These are phyloP conservation scores for Hypoxylon sp. DNA, from an alignment of 2,329 filamentous ascomycete species.

Conservation along the genomic window DNA sequence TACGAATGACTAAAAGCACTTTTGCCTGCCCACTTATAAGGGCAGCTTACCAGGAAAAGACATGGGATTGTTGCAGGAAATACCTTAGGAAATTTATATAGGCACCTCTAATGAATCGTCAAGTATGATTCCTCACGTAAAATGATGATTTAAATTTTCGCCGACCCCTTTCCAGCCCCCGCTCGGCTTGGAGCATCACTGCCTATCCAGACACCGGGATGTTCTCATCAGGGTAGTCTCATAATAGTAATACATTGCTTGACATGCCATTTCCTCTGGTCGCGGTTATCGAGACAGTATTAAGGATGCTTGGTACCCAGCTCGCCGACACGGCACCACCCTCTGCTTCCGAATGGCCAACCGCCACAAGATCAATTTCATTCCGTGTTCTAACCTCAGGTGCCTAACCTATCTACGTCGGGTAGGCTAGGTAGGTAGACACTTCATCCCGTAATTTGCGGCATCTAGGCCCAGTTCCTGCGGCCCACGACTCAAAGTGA, in stretches of 20 bases:
- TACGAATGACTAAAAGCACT: too few species aligned
- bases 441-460: constrained; percentile 22
- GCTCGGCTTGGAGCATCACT: constrained; percentile 13
- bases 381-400: constrained; percentile 10
- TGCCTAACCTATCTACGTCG: constrained; percentile 6
- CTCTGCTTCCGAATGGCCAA: constrained; percentile 9
- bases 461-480: constrained; percentile 36
- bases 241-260: constrained; percentile 35
- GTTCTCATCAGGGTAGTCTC: constrained; percentile 8
- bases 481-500: constrained; percentile 34
- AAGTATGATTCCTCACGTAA: not conserved
- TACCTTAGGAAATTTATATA: too few species aligned
- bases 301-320: constrained; percentile 1
- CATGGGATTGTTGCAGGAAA: too few species aligned
- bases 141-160: constrained; percentile 19
- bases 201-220: constrained; percentile 5
- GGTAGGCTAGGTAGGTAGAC: not conserved
- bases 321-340: constrained; percentile 15
- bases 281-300: constrained; percentile 12
- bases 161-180: constrained; percentile 12
- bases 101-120: not conserved
- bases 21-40: too few species aligned
- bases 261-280: constrained; percentile 29
- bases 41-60: too few species aligned
- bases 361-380: constrained; percentile 6